Evolutionary conservation across 495 filamentous ascomycete genomes (phyloP), one percentile per base, ranked within the genome.

Genomic region (Aspergillus taichungensis): DNA sequence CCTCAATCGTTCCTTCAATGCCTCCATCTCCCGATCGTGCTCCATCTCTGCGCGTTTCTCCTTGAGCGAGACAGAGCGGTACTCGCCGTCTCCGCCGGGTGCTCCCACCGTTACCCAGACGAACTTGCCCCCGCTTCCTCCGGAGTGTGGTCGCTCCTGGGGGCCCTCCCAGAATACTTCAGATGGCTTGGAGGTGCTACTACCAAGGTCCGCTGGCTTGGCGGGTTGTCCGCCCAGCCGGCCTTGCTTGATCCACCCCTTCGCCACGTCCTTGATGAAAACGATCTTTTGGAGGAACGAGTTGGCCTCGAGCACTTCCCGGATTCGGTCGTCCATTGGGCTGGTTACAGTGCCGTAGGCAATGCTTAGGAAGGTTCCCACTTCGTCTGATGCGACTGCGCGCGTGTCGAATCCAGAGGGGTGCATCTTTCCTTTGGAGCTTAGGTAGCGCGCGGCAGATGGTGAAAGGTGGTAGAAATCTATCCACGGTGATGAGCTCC

Each of bases 41-140:
- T 57, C 52, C 42, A 47, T 49, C 9, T 40, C 56, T 12, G 34
- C 34, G 8, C 46, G 37, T 18, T 43, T 56, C 33, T 56, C 56
- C 31, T 67, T 68, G n/a, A 69, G 34, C 34, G 67, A 54, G 13
- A 73, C 55, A 5, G 65, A 67, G 10, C 66, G 64, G 55, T 75
- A 73, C 37, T 69, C 61, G 3, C 68, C 73, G 66, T 94, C 88
- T 3, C 86, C 87, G 50, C 78, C 78, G 38, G 78, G 76, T 7
- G 85, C 83, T 4, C 88, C 88, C 32, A 92, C 84, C 0, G 81
- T 87, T 4, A 86, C 85, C 87, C 87, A 92, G 12, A 88, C 85
- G 42, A 84, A 78, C 64, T 88, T 90, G 37, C 75, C 78, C 8
- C 75, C 73, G 37, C 75, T 71, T 32, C 72, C 68, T n/a, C 75